phyloP scores from a whole-genome alignment of 106 monocot genomes.

The Ottelia alismoides region DNA sequence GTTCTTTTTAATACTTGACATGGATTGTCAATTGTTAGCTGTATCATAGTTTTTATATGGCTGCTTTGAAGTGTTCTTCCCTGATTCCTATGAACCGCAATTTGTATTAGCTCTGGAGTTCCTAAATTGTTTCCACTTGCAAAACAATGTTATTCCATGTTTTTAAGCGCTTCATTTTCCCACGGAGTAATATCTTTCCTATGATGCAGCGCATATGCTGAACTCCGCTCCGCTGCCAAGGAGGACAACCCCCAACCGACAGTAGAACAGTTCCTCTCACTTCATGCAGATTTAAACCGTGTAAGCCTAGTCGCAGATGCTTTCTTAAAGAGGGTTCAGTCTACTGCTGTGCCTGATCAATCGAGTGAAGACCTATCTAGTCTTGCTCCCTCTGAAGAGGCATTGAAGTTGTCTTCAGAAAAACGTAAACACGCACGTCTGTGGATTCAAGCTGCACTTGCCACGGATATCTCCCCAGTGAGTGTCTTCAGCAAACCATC shows the following conservation, averaged over 20 bases:
- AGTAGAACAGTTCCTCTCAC: constrained; percentile 71
- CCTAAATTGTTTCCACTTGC: too few relatives aligned
- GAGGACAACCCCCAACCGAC: constrained; percentile 60
- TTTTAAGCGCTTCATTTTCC: too few relatives aligned
- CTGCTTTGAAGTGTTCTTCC: too few relatives aligned
- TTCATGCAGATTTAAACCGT: constrained; percentile 34
- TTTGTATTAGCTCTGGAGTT: too few relatives aligned
- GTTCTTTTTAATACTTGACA: too few relatives aligned
- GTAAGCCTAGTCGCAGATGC: constrained; percentile 46
- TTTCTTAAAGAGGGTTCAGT: constrained; percentile 16
- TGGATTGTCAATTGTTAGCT: too few relatives aligned
- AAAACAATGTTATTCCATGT: too few relatives aligned
- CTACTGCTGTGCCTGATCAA: constrained; percentile 16
- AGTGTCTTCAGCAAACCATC: constrained; percentile 33
- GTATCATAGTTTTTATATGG: too few relatives aligned
- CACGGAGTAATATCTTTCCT: not conserved
- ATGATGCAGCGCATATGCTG: constrained; percentile 55
- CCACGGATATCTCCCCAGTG: constrained; percentile 50
- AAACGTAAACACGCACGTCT: constrained; percentile 29
- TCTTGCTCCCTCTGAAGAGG: constrained; percentile 20
- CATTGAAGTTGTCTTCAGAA: constrained; percentile 20
- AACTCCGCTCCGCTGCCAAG: constrained; percentile 43
- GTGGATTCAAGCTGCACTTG: constrained; percentile 61
- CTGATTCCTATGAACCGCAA: too few relatives aligned
- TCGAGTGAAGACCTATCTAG: constrained; percentile 3